These are phyloP conservation scores for Calonectria pauciramosa DNA, from an alignment of 2,329 filamentous ascomycete species.

Conservation along the genomic window DNA sequence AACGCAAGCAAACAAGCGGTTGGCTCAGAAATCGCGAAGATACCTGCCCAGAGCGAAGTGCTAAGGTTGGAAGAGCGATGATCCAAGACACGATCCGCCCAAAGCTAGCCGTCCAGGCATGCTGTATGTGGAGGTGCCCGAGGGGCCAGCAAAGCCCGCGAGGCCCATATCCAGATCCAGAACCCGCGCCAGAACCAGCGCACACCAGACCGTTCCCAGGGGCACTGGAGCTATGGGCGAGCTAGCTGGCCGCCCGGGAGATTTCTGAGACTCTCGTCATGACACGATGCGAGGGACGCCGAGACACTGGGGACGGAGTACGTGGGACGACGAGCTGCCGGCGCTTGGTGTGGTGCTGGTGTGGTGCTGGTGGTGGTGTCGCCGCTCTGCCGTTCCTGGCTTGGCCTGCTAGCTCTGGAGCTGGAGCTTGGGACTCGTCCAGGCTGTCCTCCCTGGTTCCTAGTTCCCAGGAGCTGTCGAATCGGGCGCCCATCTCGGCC, in stretches of 20 bases:
- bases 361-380: background rate
- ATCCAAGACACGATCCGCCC: constrained; percentile 9
- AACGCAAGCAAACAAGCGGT: constrained; percentile 17
- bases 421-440: background rate
- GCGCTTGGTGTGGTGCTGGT: background rate
- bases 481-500: constrained; percentile 11
- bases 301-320: background rate
- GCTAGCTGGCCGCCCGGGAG: constrained; percentile 5
- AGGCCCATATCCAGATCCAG: background rate
- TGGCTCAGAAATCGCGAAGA: background rate
- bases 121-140: constrained; percentile 5
- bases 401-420: background rate
- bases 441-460: background rate
- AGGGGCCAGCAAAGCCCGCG: background rate
- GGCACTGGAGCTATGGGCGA: background rate
- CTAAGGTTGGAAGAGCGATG: constrained; percentile 8
- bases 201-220: constrained; percentile 1
- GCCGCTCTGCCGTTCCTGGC: background rate
- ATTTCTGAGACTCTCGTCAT: constrained; percentile 9
- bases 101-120: constrained; percentile 3
- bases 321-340: constrained; percentile 6
- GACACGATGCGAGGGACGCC: constrained; percentile 8
- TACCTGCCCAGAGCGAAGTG: background rate
- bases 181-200: background rate
- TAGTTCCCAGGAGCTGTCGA: background rate